A percentile compares a stretch with the other conserved stretches of the same genome.
phyloP scores from a whole-genome alignment of 176 grass and related monocot species.

The Ensete glaucum region DNA sequence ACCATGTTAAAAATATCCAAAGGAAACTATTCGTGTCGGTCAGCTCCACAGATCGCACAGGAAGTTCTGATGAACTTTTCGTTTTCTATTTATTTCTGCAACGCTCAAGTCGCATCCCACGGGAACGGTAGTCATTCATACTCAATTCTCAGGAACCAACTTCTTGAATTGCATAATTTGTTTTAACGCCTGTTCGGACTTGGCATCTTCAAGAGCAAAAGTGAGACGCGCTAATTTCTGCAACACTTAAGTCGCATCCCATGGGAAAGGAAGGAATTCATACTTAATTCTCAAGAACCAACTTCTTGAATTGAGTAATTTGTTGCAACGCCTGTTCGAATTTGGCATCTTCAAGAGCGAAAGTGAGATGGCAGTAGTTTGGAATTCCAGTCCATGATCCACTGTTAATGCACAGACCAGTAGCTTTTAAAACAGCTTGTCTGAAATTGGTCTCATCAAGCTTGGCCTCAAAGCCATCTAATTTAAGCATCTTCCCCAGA shows the following conservation, averaged over 20 bases:
- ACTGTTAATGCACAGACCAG: slow-evolving; percentile 76
- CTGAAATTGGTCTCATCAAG: slow-evolving; percentile 56
- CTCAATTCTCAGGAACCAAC: slow-evolving; percentile 41
- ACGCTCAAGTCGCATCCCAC: too few species aligned
- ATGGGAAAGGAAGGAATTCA: background rate
- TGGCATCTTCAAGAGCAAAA: slow-evolving; percentile 51
- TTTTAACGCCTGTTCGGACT: slow-evolving; percentile 52
- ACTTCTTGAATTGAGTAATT: slow-evolving; percentile 49
- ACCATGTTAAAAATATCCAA: too few species aligned
- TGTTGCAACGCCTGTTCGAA: slow-evolving; percentile 51
- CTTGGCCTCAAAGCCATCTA: slow-evolving; percentile 35
- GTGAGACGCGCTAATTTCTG: slow-evolving; percentile 63
- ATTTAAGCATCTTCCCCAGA: slow-evolving; percentile 50
- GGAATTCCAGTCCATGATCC: slow-evolving; percentile 73
- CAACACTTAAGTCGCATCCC: background rate
- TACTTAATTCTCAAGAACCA: slow-evolving; percentile 40
- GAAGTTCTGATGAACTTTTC: background rate
- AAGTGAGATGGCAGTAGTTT: slow-evolving; percentile 68
- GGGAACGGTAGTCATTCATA: background rate
- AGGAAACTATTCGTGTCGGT: too few species aligned
- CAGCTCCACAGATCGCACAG: background rate
- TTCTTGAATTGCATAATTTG: slow-evolving; percentile 52
- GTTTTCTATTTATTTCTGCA: slow-evolving; percentile 10
- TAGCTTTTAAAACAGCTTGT: slow-evolving; percentile 62
- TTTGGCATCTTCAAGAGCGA: slow-evolving; percentile 49